These are phyloP conservation scores for Proteromonas lacertae DNA, from an alignment of 352 stramenopile species.

Conservation along the genomic window DNA sequence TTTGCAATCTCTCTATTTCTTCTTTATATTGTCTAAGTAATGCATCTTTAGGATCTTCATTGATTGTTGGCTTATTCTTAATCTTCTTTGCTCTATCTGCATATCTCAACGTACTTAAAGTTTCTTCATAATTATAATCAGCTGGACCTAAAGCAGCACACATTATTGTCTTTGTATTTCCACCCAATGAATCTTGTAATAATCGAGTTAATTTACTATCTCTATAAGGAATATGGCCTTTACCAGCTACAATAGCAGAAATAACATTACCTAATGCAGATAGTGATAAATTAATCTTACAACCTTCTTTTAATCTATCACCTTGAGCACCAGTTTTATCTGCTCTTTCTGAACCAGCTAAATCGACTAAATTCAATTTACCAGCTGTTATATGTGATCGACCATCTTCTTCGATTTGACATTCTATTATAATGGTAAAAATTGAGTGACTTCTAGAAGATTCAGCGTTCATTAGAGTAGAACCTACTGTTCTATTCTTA, in stretches of 20 bases:
- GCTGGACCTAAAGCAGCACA: no score
- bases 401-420: constrained; percentile 5
- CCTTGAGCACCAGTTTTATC: constrained; percentile 15
- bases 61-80: constrained; percentile 89
- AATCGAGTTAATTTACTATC: no score
- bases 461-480: constrained; percentile 83
- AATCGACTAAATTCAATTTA: constrained; percentile 4
- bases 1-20: not conserved
- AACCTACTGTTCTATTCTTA: constrained; percentile 45
- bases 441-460: constrained; percentile 78
- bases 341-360: no score
- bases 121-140: no score
- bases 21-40: constrained; percentile 49
- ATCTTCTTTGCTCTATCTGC: constrained; percentile 86
- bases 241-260: constrained; percentile 42
- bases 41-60: constrained; percentile 88
- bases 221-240: no score
- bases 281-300: constrained; percentile 53
- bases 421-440: constrained; percentile 69
- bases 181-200: no score
- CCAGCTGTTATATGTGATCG: not conserved
- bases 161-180: no score
- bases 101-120: constrained; percentile 61
- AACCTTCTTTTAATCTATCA: constrained; percentile 9
- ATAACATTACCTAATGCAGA: constrained; percentile 52